Percentiles rank a stretch among this genome's conserved stretches.
phyloP scores from a whole-genome alignment of 1,284 basidiomycete species.

The Malassezia dermatis region DNA sequence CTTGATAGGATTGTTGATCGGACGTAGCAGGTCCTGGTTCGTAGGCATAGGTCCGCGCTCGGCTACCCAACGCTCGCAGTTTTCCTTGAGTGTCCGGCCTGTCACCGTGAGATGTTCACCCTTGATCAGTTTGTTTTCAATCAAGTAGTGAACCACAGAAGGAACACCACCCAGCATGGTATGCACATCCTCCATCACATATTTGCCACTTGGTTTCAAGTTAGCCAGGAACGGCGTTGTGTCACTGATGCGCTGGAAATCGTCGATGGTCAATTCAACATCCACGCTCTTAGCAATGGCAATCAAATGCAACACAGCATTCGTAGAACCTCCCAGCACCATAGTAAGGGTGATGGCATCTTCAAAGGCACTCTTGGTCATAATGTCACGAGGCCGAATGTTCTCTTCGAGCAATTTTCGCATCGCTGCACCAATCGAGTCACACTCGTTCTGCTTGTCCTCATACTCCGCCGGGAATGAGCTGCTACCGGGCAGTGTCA shows the following conservation, averaged over 20 bases:
- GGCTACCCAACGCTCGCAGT: slow-evolving; percentile 59
- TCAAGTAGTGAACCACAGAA: slow-evolving; percentile 51
- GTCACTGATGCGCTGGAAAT: slow-evolving; percentile 45
- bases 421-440: slow-evolving; percentile 35
- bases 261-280: slow-evolving; percentile 38
- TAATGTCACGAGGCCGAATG: slow-evolving; percentile 45
- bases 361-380: slow-evolving; percentile 40
- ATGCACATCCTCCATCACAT: slow-evolving; percentile 48
- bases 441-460: slow-evolving; percentile 43
- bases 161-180: slow-evolving; percentile 41
- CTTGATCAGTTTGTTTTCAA: slow-evolving; percentile 50
- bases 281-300: slow-evolving; percentile 44
- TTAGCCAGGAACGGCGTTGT: slow-evolving; percentile 44
- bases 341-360: slow-evolving; percentile 46
- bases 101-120: slow-evolving; percentile 47
- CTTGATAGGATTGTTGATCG: slow-evolving; percentile 42
- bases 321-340: slow-evolving; percentile 45
- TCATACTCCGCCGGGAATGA: slow-evolving; percentile 44
- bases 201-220: slow-evolving; percentile 46
- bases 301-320: slow-evolving; percentile 44
- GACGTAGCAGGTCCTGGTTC: slow-evolving; percentile 38
- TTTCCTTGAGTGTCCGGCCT: slow-evolving; percentile 41
- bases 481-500: slow-evolving; percentile 43
- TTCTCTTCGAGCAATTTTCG: slow-evolving; percentile 43
- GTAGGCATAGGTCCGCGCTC: slow-evolving; percentile 34